Percentiles rank a stretch among this genome's conserved stretches.
Conservation (phyloP, 805 yeast species). For the Metschnikowia cerradonensis region DNA sequence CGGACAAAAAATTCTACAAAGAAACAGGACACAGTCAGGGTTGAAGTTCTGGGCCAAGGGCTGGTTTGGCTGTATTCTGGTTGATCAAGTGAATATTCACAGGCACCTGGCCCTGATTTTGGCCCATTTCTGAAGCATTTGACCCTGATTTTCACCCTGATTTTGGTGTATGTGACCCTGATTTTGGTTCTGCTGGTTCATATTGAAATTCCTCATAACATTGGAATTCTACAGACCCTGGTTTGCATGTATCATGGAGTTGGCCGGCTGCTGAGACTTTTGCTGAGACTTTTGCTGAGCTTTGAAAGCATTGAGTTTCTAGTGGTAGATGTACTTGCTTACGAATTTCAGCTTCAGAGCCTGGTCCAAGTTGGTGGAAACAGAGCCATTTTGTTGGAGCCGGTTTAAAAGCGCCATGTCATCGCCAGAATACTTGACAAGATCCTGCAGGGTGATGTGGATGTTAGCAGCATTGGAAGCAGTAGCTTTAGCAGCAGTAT, state of each 20-base stretch:
- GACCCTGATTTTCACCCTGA: slow-evolving; percentile 1
- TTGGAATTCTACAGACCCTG: slow-evolving; percentile 14
- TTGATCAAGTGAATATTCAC: slow-evolving; percentile 4
- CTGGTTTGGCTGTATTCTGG: neutral
- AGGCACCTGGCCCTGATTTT: neutral
- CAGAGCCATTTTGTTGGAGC: slow-evolving; percentile 34
- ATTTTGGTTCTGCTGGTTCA: neutral
- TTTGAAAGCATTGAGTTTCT: slow-evolving; percentile 27
- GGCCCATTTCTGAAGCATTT: neutral
- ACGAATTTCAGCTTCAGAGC: slow-evolving; percentile 37
- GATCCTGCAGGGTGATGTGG: slow-evolving; percentile 28
- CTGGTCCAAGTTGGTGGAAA: slow-evolving; percentile 33
- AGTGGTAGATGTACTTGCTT: slow-evolving; percentile 36
- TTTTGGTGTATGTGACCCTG: neutral
- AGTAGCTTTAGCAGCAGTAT: neutral
- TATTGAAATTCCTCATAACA: slow-evolving; percentile 10
- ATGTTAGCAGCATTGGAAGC: slow-evolving; percentile 10
- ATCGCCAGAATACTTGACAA: slow-evolving; percentile 34
- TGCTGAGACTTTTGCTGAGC: slow-evolving; percentile 20
- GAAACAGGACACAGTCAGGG: neutral
- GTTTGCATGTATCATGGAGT: slow-evolving; percentile 8
- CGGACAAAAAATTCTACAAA: too few species aligned
- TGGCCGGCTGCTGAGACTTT: slow-evolving; percentile 7
- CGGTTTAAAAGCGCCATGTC: slow-evolving; percentile 36
- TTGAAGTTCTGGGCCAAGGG: slow-evolving; percentile 1